phyloP scores from a whole-genome alignment of 1,284 basidiomycete genomes.

The Irpex sp. region DNA sequence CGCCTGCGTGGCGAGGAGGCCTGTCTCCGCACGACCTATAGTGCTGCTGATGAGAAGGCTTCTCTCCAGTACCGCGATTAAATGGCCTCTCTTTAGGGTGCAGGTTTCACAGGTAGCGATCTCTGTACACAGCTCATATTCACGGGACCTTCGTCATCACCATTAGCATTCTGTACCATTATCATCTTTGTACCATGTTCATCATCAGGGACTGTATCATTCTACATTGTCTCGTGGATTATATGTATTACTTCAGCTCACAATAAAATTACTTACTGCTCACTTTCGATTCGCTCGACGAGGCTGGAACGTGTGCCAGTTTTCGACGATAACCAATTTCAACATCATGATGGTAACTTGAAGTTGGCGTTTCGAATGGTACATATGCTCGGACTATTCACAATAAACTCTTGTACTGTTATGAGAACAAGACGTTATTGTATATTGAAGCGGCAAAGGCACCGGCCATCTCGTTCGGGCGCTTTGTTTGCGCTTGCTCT shows the following conservation, averaged over 20 bases:
- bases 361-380: no score
- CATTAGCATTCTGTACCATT: slow-evolving; percentile 1
- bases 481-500: no score
- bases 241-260: no score
- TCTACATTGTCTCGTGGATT: not conserved
- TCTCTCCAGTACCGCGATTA: not conserved
- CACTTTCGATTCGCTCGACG: not conserved
- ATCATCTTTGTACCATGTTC: not conserved
- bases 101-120: not conserved
- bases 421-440: no score
- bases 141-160: not conserved
- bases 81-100: not conserved
- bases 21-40: slow-evolving; percentile 10
- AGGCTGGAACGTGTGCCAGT: no score
- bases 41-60: slow-evolving; percentile 11
- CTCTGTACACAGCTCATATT: not conserved
- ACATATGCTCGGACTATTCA: no score
- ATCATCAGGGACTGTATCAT: not conserved
- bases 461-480: no score
- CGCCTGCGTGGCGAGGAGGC: slow-evolving; percentile 50
- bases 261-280: no score
- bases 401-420: no score
- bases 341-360: no score
- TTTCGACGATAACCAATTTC: no score
- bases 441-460: no score